Evolutionary conservation across 495 filamentous ascomycete species (phyloP).

Genomic region (Tirmania nivea): DNA sequence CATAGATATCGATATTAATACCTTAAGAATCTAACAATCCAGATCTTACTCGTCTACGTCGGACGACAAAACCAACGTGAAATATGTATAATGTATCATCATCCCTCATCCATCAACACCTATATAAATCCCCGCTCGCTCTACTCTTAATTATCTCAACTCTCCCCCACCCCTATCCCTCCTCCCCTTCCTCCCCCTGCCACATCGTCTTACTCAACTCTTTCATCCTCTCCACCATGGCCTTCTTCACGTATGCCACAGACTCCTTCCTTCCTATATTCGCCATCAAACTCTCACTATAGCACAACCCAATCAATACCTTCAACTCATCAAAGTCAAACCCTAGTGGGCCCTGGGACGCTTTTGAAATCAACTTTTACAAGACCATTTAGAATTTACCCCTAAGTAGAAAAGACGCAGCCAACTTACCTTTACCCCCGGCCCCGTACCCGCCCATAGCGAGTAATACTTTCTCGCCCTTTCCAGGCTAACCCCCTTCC

Average conservation of each 20-base stretch:
- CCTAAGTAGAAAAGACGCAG: neutral
- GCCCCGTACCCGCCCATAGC: slow-evolving; percentile 42
- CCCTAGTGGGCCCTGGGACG: slow-evolving; percentile 22
- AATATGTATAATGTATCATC: too few relatives aligned
- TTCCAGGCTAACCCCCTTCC: slow-evolving; percentile 38
- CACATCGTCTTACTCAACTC: neutral
- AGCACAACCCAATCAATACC: slow-evolving; percentile 51
- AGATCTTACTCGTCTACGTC: too few relatives aligned
- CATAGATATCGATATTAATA: too few relatives aligned
- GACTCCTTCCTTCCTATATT: neutral
- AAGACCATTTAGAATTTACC: too few relatives aligned
- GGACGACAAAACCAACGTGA: too few relatives aligned
- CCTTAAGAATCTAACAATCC: too few relatives aligned
- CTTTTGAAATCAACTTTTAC: slow-evolving; percentile 12
- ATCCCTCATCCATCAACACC: too few relatives aligned
- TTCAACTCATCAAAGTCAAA: slow-evolving; percentile 75
- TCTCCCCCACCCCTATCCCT: neutral
- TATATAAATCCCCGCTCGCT: neutral
- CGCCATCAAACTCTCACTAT: slow-evolving; percentile 2
- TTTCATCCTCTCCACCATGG: neutral
- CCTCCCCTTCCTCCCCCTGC: neutral
- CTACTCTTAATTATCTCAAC: neutral
- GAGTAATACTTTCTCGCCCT: slow-evolving; percentile 56
- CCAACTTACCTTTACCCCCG: too few relatives aligned
- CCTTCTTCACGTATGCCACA: neutral